Conservation (phyloP, 2,329 filamentous ascomycete genomes). For the Talaromyces sp. region DNA sequence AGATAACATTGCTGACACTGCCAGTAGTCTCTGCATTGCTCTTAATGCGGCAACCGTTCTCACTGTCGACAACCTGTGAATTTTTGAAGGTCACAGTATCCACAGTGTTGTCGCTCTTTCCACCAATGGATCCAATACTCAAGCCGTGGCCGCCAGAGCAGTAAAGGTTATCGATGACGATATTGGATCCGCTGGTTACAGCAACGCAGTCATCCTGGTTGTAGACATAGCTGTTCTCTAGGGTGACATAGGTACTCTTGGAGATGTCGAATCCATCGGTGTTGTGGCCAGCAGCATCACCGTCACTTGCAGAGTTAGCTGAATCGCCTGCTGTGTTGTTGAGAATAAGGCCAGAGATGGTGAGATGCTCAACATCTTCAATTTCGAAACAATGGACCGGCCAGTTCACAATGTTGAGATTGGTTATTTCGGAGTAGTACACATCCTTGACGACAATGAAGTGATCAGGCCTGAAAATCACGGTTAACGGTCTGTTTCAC, state of each 20-base stretch:
- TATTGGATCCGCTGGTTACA: constrained; percentile 32
- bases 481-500: neutral
- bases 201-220: constrained; percentile 47
- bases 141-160: constrained; percentile 46
- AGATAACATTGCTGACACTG: constrained; percentile 46
- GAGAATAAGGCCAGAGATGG: constrained; percentile 41
- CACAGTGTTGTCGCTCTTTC: constrained; percentile 51
- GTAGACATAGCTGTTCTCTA: constrained; percentile 48
- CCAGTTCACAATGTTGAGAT: constrained; percentile 46
- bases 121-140: constrained; percentile 45
- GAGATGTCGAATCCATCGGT: constrained; percentile 55
- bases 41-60: constrained; percentile 46
- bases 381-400: constrained; percentile 46
- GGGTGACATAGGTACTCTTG: constrained; percentile 51
- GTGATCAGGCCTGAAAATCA: constrained; percentile 34
- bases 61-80: constrained; percentile 51
- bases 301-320: constrained; percentile 36
- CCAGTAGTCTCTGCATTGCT: constrained; percentile 44
- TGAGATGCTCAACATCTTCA: constrained; percentile 34
- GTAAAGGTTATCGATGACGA: constrained; percentile 27
- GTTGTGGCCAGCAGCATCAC: constrained; percentile 46
- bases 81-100: constrained; percentile 54
- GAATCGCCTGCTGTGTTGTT: constrained; percentile 45
- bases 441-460: constrained; percentile 34
- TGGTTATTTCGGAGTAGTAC: constrained; percentile 41